These are phyloP conservation scores for Inga oerstediana DNA, from an alignment of 306 rosid genomes.

Conservation along the genomic window DNA sequence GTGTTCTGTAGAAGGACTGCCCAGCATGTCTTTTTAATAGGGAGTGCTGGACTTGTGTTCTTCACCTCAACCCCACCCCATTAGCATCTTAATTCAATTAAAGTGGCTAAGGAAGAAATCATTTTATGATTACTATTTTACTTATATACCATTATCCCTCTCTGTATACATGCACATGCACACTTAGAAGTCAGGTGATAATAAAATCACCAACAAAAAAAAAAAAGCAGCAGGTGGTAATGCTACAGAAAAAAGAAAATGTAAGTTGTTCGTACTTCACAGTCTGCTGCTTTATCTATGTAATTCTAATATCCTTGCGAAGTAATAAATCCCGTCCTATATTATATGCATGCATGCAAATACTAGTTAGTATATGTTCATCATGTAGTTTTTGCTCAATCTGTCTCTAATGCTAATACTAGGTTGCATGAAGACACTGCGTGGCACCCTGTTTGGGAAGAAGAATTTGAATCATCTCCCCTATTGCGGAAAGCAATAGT, in stretches of 20 bases:
- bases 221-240: background rate
- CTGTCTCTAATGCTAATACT: slow-evolving; percentile 16
- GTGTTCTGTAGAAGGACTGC: background rate
- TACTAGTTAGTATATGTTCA: background rate
- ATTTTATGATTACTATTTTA: background rate
- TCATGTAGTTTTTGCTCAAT: slow-evolving; percentile 24
- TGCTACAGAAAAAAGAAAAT: slow-evolving; percentile 9
- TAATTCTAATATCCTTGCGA: slow-evolving; percentile 17
- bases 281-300: background rate
- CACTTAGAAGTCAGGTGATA: background rate
- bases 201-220: background rate
- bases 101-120: background rate
- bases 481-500: slow-evolving; percentile 72
- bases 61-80: slow-evolving; percentile 15
- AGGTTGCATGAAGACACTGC: slow-evolving; percentile 95
- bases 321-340: background rate
- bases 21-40: slow-evolving; percentile 17
- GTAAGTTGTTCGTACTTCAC: background rate
- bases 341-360: background rate
- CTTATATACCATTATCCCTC: background rate
- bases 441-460: slow-evolving; percentile 85
- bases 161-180: background rate
- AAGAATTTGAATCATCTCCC: slow-evolving; percentile 79
- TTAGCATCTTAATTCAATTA: slow-evolving; percentile 11
- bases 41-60: slow-evolving; percentile 20